Percentiles rank a stretch among this genome's conserved stretches.
phyloP scores from a whole-genome alignment of 176 grass and related monocot genomes.

The Metroxylon sagu region DNA sequence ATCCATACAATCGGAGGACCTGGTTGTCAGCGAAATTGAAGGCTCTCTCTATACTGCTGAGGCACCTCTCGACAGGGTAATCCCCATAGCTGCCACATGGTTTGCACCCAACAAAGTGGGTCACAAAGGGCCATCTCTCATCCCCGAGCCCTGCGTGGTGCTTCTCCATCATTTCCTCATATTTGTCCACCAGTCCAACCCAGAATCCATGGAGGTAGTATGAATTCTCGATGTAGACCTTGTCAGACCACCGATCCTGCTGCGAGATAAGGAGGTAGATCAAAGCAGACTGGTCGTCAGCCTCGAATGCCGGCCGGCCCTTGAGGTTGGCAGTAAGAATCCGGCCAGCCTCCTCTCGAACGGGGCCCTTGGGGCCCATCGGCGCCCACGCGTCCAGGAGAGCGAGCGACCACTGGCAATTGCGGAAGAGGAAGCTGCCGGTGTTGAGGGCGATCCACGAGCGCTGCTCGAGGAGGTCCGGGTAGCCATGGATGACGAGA shows the following conservation, averaged over 20 bases:
- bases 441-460: constrained; percentile 94
- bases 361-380: constrained; percentile 79
- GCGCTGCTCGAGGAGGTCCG: constrained; percentile 67
- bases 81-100: constrained; percentile 89
- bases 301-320: constrained; percentile 78
- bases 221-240: constrained; percentile 80
- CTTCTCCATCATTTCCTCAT: constrained; percentile 95
- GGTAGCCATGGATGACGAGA: constrained; percentile 88
- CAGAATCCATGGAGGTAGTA: constrained; percentile 98
- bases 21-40: constrained; percentile 96
- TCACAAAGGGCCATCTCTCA: constrained; percentile 87
- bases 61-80: constrained; percentile 73
- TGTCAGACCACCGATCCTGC: constrained; percentile 68
- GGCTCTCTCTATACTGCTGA: constrained; percentile 85
- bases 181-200: constrained; percentile 77
- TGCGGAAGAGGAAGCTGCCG: constrained; percentile 80
- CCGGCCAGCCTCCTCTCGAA: constrained; percentile 60
- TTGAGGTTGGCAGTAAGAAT: constrained; percentile 66
- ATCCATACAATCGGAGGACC: constrained; percentile 70
- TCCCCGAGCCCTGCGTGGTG: constrained; percentile 76
- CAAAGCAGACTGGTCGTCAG: constrained; percentile 83
- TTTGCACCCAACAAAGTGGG: constrained; percentile 93
- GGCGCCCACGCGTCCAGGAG: constrained; percentile 74
- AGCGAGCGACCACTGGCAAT: constrained; percentile 85
- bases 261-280: constrained; percentile 90